A percentile compares a stretch with the other conserved stretches of the same genome.
Evolutionary conservation across 2,329 filamentous ascomycete species (phyloP).

Genomic region (Neonectria punicea): DNA sequence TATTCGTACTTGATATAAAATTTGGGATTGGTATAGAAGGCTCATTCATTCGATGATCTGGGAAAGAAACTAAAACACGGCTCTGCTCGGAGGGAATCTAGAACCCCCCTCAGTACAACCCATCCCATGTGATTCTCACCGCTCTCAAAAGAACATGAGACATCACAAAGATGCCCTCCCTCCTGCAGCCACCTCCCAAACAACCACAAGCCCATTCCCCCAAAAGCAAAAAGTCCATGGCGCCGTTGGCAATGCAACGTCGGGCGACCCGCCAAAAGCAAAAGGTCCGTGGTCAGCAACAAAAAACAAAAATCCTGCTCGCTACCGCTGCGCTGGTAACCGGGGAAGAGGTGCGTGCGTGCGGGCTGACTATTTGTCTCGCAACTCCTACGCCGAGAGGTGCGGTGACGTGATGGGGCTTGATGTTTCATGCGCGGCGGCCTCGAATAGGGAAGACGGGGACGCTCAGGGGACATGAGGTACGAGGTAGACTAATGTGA

Average conservation of each 20-base stretch:
- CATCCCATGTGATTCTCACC: background rate
- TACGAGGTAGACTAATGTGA: background rate
- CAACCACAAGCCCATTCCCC: background rate
- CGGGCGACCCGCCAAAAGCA: slow-evolving; percentile 1
- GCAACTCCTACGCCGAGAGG: background rate
- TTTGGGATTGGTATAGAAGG: background rate
- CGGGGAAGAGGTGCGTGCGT: background rate
- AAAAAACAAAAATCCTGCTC: background rate
- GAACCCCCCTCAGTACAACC: background rate
- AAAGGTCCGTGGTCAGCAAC: background rate
- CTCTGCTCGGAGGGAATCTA: background rate
- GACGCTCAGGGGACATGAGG: background rate
- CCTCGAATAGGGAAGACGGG: background rate
- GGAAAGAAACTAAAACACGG: background rate
- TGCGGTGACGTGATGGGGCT: background rate
- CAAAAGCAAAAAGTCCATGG: background rate
- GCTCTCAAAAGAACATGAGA: background rate
- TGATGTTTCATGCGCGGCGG: background rate
- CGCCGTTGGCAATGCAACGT: slow-evolving; percentile 3
- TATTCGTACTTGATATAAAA: background rate
- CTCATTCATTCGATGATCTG: background rate
- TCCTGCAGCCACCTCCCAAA: slow-evolving; percentile 1
- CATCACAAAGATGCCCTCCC: background rate
- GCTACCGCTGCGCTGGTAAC: background rate
- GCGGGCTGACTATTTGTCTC: background rate